Evolutionary conservation across 2,329 filamentous ascomycete genomes (phyloP), one percentile per base, ranked within the genome.

Genomic region (Fusarium sp.): DNA sequence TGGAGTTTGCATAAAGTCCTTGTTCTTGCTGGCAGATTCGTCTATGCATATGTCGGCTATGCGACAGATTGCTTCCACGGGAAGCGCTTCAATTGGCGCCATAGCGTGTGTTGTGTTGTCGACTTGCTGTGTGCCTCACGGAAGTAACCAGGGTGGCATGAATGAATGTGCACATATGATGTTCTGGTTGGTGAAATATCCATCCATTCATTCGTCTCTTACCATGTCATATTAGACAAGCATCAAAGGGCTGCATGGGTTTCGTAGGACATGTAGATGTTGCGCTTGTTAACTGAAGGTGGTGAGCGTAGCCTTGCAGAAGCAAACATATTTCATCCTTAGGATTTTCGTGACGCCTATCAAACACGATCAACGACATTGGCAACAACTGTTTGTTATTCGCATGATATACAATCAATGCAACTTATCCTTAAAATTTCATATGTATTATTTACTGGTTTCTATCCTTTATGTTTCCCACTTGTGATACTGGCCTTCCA

Each of bases 31-130:
- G 15, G 22, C 35, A 11, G 30, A 20, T 19, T 52, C 30, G 13
- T 47, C 22, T 28, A 37, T 30, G n/a, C 39, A 51, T 8, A 48
- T 14, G 20, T 53, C 53, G 26, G 19, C 32, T 26, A 59, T 64
- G 19, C 24, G 14, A 13, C 17, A 30, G 19, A 52, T 59, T 6
- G n/a, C 13, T 50, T 64, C 28, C 7, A 44, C n/a, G 4, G 43
- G 43, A 13, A 52, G 30, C 17, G 26, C 15, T 63, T 64, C 45
- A 4, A 53, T 64, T 4, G 41, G n/a, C 15, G 47, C 37, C 46
- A 64, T 53, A 17, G 9, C 19, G 15, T 14, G 13, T 28, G 33
- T 24, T 14, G 35, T 30, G 14, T n/a, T 17, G 17, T 17, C 5
- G 32, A 8, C 14, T 7, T 15, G 14, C 32, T 35, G 13, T 7